Base-by-base conservation (phyloP, 345 rosid genomes). In the Euclidium syriacum region DNA sequence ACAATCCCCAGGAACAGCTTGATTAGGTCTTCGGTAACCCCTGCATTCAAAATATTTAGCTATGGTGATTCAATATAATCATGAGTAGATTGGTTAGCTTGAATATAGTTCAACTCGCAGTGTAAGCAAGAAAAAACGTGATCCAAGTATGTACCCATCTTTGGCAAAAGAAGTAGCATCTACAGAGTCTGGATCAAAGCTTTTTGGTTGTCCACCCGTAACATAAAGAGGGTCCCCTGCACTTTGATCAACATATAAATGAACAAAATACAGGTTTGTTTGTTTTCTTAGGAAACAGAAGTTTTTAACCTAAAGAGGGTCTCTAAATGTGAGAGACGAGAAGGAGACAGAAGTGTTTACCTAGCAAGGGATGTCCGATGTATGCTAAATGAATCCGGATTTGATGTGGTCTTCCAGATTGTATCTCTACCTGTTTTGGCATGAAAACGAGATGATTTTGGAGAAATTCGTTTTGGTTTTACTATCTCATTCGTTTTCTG, bases 391-490 rank as follows among this genome's bases (percentile, higher is more conserved):
- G 98, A 67, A 86, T 88, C 25, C 96, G 81, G 58, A 88, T 92
- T 72, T 92, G 96, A 73, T 83, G 98, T 41, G 98, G 95, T 36
- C 95, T 76, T 56, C 96, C 96, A 9, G 96, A 82, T 49, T 92
- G 91, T 64, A 88, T 92, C 77, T 86, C 84, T 24, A 86, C 95
- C 96, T 88, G 78, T 71, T 43, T 61, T 34, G 19, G 19, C 44
- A 54, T 34, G 2, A 30, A 16, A 52, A 43, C 43, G 35, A 23
- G 62, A 39, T 50, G 42, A 42, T 3, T 48, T n/a, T 35, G 22
- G 52, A 51, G 5, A 71, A 18, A 33, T 33, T 64, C 2, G 9
- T 33, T 52, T 44, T 53, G 34, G 7, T 72, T 0, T 11, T 38
- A 20, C 24, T 51, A 7, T 46, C 39, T 39, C 24, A 15, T 43